These are phyloP conservation scores for Gossypium ekmanianum DNA, from an alignment of 345 rosid genomes.

Conservation along the genomic window DNA sequence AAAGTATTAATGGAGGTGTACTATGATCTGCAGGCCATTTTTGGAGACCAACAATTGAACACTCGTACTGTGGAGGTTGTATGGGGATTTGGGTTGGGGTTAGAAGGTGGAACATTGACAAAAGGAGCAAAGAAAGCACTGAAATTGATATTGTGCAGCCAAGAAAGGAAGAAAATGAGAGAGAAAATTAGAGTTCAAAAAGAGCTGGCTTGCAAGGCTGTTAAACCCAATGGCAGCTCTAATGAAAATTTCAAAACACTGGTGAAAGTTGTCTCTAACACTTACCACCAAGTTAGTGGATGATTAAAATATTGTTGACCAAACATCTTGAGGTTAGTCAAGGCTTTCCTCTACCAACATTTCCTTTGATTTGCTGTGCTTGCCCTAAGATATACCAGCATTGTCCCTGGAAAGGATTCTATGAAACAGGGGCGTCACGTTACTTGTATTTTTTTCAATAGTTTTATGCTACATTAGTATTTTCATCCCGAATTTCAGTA, in stretches of 20 bases:
- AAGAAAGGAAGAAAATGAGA: conserved; percentile 43
- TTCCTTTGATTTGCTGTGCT: too few relatives aligned
- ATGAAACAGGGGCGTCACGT: too few relatives aligned
- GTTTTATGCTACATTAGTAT: too few relatives aligned
- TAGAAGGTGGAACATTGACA: conserved; percentile 42
- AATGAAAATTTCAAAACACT: conserved; percentile 28
- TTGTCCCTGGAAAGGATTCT: too few relatives aligned
- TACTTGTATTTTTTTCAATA: too few relatives aligned
- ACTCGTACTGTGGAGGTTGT: conserved; percentile 31
- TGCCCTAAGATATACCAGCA: too few relatives aligned
- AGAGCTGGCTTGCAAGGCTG: conserved; percentile 34
- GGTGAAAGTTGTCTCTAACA: conserved; percentile 24
- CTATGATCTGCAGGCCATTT: conserved; percentile 48
- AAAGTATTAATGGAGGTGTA: conserved; percentile 43
- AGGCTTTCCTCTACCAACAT: too few relatives aligned
- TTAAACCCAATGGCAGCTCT: conserved; percentile 35
- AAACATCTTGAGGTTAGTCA: too few relatives aligned
- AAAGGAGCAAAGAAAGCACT: conserved; percentile 30
- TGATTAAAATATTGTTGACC: background rate
- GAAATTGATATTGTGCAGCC: conserved; percentile 18
- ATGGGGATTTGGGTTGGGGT: conserved; percentile 41
- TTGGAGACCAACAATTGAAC: conserved; percentile 47
- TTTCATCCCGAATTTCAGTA: too few relatives aligned
- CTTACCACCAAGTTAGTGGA: background rate
- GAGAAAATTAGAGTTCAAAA: conserved; percentile 16